Percentiles rank a stretch among this genome's conserved stretches.
phyloP scores from a whole-genome alignment of 345 rosid genomes.

The Turnera subulata region DNA sequence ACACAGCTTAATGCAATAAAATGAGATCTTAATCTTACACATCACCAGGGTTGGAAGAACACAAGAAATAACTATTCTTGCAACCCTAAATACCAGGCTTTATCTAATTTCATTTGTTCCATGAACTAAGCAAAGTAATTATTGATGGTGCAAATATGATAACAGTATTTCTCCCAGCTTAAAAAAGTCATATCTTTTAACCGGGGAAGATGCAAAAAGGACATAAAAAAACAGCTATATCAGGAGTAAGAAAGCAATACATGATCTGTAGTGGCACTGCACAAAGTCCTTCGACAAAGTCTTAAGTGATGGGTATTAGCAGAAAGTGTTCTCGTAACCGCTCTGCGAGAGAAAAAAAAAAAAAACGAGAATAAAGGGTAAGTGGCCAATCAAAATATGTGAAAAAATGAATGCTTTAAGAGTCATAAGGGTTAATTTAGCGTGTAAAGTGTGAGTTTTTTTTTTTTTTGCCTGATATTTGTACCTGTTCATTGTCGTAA shows the following conservation, averaged over 20 bases:
- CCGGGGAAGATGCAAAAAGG: not conserved
- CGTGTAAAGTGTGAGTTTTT: no score
- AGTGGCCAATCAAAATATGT: no score
- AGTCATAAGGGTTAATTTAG: no score
- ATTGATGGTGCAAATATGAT: not conserved
- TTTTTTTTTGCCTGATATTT: no score
- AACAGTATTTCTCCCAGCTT: not conserved
- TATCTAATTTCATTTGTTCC: no score
- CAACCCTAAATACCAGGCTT: not conserved
- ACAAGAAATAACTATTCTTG: not conserved
- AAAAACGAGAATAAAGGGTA: not conserved
- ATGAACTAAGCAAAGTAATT: no score
- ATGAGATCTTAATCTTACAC: not conserved
- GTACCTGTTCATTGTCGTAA: no score
- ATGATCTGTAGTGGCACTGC: not conserved
- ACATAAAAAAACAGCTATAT: not conserved
- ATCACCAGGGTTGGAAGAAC: not conserved
- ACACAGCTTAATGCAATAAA: not conserved
- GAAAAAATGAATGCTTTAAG: no score
- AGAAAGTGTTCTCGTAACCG: not conserved
- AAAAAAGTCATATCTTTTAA: no score
- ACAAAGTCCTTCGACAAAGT: conserved; percentile 7
- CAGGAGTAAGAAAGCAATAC: not conserved
- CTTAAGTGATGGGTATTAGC: conserved; percentile 3
- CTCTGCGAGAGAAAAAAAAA: conserved; percentile 4